phyloP scores from a whole-genome alignment of 1,284 basidiomycete species.

The Psilocybe mexicana region DNA sequence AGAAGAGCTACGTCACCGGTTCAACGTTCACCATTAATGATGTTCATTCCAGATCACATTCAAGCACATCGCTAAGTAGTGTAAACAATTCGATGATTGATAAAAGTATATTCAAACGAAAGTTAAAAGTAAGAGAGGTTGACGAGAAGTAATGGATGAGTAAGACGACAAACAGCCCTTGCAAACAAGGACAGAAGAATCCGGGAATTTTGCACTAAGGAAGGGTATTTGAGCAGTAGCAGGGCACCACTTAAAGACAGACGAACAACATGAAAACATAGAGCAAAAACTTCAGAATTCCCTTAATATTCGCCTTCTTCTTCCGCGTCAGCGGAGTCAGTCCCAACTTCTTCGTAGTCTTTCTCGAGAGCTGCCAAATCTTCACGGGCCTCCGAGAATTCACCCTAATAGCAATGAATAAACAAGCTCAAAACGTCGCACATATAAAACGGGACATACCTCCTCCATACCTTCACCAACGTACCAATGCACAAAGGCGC shows the following conservation, averaged over 20 bases:
- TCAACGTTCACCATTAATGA: background rate
- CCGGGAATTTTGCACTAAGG: constrained; percentile 8
- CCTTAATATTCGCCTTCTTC: constrained; percentile 76
- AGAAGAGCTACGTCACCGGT: background rate
- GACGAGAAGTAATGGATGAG: background rate
- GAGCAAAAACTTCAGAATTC: constrained; percentile 13
- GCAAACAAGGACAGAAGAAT: constrained; percentile 6
- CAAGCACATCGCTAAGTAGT: constrained; percentile 11
- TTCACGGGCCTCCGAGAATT: constrained; percentile 97
- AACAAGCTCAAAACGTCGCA: background rate
- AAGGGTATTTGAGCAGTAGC: constrained; percentile 20
- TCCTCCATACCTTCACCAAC: constrained; percentile 99
- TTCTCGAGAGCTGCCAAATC: constrained; percentile 97
- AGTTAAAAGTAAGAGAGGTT: constrained; percentile 2
- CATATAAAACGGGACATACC: constrained; percentile 19
- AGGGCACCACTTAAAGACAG: constrained; percentile 8
- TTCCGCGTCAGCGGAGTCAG: constrained; percentile 85
- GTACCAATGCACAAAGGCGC: constrained; percentile 97
- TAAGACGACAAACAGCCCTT: constrained; percentile 7
- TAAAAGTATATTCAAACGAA: constrained; percentile 18
- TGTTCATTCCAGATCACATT: constrained; percentile 15
- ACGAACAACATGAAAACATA: constrained; percentile 4
- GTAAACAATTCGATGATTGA: constrained; percentile 21
- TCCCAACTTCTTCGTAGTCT: constrained; percentile 94
- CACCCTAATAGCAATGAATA: constrained; percentile 50